Base-by-base conservation (phyloP, 805 yeast genomes). In the Suhomyces pyralidae region DNA sequence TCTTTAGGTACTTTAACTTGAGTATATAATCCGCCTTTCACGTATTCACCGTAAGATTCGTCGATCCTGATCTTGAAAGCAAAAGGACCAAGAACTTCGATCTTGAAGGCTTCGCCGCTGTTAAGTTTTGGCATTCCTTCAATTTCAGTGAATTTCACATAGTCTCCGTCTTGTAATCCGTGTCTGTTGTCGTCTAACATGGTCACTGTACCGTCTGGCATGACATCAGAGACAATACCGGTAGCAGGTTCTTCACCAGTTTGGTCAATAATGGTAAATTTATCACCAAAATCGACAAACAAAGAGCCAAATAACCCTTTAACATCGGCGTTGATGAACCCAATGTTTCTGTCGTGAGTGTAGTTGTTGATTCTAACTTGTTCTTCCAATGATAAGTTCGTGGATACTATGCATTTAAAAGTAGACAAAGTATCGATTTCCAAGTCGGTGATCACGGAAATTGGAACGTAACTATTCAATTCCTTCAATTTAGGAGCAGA, bases 181-280 rank as follows among this genome's bases (percentile, higher is more conserved):
- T 94, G 99, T 70, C 98, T 85, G 55, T 83, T 85, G 58, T 90
- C 97, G 66, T 88, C 97, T 61, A 93, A 79, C 78, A 88, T 90
- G 19, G 97, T 87, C n/a, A 94, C 97, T 9, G 91, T 86, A 53
- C 98, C 98, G 65, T 89, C 81, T 9, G 74, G 67, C 65, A 92
- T 97, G 55, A 94, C 87, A 65, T 89, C 96, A 1, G 97, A 88
- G 1, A 94, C 89, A 54, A 90, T 87, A 45, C 99, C 98, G 3
- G 84, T 67, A 47, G 76, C 74, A 15, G 97, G 96, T 70, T 94
- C 98, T 73, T 94, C 98, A 49, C 99, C 99, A 49, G 88, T 89
- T 40, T 84, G 79, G 67, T 94, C 99, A 50, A 86, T 74, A 19
- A 94, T 86, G 2, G 87, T 81, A 71, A 94, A 94, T 14, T 80